phyloP scores from a whole-genome alignment of 2,329 filamentous ascomycete genomes.

The Sarocladiaceae sp. region DNA sequence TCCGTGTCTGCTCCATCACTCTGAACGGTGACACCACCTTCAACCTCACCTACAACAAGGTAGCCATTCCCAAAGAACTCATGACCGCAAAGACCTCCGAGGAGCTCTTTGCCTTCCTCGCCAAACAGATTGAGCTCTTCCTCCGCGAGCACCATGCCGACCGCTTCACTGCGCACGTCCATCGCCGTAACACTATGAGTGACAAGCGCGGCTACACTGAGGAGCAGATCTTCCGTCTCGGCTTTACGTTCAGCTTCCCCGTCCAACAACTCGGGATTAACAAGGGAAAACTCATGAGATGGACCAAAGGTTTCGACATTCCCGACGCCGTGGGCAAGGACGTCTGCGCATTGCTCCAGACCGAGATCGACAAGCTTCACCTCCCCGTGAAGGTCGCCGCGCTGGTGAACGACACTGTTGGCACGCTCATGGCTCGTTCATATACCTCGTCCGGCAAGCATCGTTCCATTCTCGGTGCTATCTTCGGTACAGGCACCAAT shows the following conservation, averaged over 20 bases:
- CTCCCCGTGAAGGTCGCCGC: slow-evolving; percentile 93
- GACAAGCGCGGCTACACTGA: slow-evolving; percentile 55
- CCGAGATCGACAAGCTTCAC: slow-evolving; percentile 77
- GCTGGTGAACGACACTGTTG: slow-evolving; percentile 94
- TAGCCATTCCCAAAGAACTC: slow-evolving; percentile 79
- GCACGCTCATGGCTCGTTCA: slow-evolving; percentile 93
- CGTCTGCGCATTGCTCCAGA: slow-evolving; percentile 83
- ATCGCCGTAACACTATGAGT: slow-evolving; percentile 56
- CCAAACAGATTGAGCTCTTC: slow-evolving; percentile 86
- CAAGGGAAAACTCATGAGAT: slow-evolving; percentile 86
- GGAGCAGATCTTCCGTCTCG: slow-evolving; percentile 81
- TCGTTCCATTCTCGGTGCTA: slow-evolving; percentile 84
- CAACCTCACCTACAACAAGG: slow-evolving; percentile 86
- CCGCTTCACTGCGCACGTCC: slow-evolving; percentile 68
- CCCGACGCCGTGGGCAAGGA: slow-evolving; percentile 91
- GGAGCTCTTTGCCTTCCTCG: slow-evolving; percentile 87
- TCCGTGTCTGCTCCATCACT: slow-evolving; percentile 91
- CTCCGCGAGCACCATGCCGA: slow-evolving; percentile 81
- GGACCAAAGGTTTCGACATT: slow-evolving; percentile 99
- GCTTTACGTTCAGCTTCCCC: slow-evolving; percentile 99
- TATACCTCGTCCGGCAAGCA: slow-evolving; percentile 88
- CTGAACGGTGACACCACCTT: slow-evolving; percentile 94
- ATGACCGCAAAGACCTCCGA: slow-evolving; percentile 84
- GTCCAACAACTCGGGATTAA: slow-evolving; percentile 93
- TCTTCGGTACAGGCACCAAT: slow-evolving; percentile 96